Percentiles rank a stretch among this genome's conserved stretches.
These are phyloP conservation scores for Fusarium buharicum DNA, from an alignment of 2,329 filamentous ascomycete genomes.

Conservation along the genomic window DNA sequence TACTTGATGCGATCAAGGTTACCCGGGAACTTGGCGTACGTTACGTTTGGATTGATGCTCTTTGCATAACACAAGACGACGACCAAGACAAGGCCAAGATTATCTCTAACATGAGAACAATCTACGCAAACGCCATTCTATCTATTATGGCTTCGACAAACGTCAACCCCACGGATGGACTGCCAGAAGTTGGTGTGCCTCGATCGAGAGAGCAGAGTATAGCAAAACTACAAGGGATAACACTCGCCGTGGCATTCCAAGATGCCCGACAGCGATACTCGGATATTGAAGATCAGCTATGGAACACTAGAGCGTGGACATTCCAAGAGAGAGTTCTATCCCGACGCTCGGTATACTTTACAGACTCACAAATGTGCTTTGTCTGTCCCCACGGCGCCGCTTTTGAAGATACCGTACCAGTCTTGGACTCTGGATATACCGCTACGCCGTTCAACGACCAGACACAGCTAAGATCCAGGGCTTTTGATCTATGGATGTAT, in stretches of 20 bases:
- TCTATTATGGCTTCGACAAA: slow-evolving; percentile 28
- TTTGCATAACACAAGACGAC: slow-evolving; percentile 25
- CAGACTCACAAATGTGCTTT: slow-evolving; percentile 22
- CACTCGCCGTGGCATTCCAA: slow-evolving; percentile 10
- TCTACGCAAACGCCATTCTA: slow-evolving; percentile 18
- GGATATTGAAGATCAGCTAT: slow-evolving; percentile 11
- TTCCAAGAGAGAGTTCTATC: slow-evolving; percentile 26
- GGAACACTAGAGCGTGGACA: slow-evolving; percentile 24
- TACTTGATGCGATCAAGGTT: slow-evolving; percentile 19
- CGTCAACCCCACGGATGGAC: slow-evolving; percentile 11
- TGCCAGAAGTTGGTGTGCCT: slow-evolving; percentile 2
- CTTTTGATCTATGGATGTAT: slow-evolving; percentile 4
- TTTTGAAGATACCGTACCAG: slow-evolving; percentile 8
- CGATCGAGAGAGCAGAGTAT: not conserved
- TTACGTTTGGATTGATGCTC: slow-evolving; percentile 26
- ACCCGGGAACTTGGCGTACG: slow-evolving; percentile 5
- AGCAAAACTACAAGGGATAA: slow-evolving; percentile 4
- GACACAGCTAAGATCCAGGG: slow-evolving; percentile 6
- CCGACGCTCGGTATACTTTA: slow-evolving; percentile 17
- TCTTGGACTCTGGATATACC: not conserved
- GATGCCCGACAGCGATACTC: slow-evolving; percentile 1
- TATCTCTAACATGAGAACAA: slow-evolving; percentile 17
- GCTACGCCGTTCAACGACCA: slow-evolving; percentile 4
- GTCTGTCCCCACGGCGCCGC: slow-evolving; percentile 14
- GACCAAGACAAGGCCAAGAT: slow-evolving; percentile 16